A percentile compares a stretch with the other conserved stretches of the same genome.
Conservation (phyloP, 495 filamentous ascomycete genomes). For the Xylaria curta region DNA sequence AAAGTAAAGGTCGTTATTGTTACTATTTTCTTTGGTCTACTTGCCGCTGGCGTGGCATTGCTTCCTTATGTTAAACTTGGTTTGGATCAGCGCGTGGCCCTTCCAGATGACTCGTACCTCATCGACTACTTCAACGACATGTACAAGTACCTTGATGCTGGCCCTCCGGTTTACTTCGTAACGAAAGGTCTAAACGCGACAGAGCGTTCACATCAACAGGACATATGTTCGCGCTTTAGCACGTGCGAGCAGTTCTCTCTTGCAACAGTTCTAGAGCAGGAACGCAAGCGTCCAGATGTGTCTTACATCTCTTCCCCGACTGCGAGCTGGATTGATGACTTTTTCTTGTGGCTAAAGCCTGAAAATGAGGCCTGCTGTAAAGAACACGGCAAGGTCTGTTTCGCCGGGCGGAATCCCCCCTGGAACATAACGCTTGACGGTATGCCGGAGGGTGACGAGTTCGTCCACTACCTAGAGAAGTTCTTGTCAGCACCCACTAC, state of each 20-base stretch:
- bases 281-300: slow-evolving; percentile 86
- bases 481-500: slow-evolving; percentile 84
- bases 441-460: slow-evolving; percentile 92
- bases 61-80: slow-evolving; percentile 86
- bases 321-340: slow-evolving; percentile 97
- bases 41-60: slow-evolving; percentile 81
- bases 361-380: slow-evolving; percentile 80
- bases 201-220: slow-evolving; percentile 72
- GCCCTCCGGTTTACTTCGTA: slow-evolving; percentile 96
- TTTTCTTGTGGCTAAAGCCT: slow-evolving; percentile 93
- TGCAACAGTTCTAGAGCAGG: slow-evolving; percentile 86
- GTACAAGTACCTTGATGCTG: slow-evolving; percentile 86
- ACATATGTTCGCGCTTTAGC: slow-evolving; percentile 89
- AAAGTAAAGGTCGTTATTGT: slow-evolving; percentile 78
- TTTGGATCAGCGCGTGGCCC: slow-evolving; percentile 90
- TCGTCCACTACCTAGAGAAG: slow-evolving; percentile 79
- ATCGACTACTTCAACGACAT: slow-evolving; percentile 96
- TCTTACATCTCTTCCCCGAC: slow-evolving; percentile 92
- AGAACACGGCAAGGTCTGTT: slow-evolving; percentile 71
- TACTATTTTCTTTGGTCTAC: slow-evolving; percentile 82
- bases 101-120: slow-evolving; percentile 90
- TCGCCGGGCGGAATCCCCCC: slow-evolving; percentile 71
- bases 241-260: slow-evolving; percentile 84
- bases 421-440: slow-evolving; percentile 90
- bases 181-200: slow-evolving; percentile 81